These are phyloP conservation scores for Pseudoperonospora humuli DNA, from an alignment of 352 stramenopile genomes.

Conservation along the genomic window DNA sequence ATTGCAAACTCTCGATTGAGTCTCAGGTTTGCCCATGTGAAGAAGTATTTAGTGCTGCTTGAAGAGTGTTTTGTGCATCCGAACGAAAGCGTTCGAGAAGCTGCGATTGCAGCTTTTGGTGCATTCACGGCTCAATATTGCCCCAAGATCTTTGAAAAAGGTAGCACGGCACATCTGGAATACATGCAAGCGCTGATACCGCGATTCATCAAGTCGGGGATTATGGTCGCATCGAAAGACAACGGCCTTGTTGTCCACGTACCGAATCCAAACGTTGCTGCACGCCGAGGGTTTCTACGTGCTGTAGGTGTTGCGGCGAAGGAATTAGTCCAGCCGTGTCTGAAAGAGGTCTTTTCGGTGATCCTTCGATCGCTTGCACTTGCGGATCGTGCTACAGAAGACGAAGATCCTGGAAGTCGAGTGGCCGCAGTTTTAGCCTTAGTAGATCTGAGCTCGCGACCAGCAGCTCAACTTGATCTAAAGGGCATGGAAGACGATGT, in stretches of 20 bases:
- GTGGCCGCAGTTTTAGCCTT: slow-evolving; percentile 91
- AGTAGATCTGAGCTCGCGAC: slow-evolving; percentile 72
- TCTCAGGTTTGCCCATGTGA: slow-evolving; percentile 54
- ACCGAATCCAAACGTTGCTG: slow-evolving; percentile 53
- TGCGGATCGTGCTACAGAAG: slow-evolving; percentile 43
- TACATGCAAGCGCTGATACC: slow-evolving; percentile 48
- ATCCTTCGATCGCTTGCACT: slow-evolving; percentile 43
- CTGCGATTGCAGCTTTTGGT: slow-evolving; percentile 82
- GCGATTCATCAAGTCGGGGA: slow-evolving; percentile 44
- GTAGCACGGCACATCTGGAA: slow-evolving; percentile 31
- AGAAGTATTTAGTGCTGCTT: slow-evolving; percentile 68
- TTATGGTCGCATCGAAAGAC: slow-evolving; percentile 26
- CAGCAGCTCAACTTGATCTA: slow-evolving; percentile 34
- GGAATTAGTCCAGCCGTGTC: slow-evolving; percentile 48
- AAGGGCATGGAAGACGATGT: slow-evolving; percentile 46
- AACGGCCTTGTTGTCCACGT: slow-evolving; percentile 24
- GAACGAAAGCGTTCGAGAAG: slow-evolving; percentile 86
- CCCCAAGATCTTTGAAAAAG: slow-evolving; percentile 51
- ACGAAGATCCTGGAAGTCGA: slow-evolving; percentile 92
- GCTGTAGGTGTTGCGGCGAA: slow-evolving; percentile 47
- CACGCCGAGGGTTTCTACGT: slow-evolving; percentile 40
- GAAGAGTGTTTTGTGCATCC: slow-evolving; percentile 93
- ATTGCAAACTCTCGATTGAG: slow-evolving; percentile 50
- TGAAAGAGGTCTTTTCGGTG: slow-evolving; percentile 32
- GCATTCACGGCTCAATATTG: slow-evolving; percentile 87